Percentiles rank a stretch among this genome's conserved stretches.
phyloP scores from a whole-genome alignment of 495 filamentous ascomycete genomes.

The Neurospora sp. region DNA sequence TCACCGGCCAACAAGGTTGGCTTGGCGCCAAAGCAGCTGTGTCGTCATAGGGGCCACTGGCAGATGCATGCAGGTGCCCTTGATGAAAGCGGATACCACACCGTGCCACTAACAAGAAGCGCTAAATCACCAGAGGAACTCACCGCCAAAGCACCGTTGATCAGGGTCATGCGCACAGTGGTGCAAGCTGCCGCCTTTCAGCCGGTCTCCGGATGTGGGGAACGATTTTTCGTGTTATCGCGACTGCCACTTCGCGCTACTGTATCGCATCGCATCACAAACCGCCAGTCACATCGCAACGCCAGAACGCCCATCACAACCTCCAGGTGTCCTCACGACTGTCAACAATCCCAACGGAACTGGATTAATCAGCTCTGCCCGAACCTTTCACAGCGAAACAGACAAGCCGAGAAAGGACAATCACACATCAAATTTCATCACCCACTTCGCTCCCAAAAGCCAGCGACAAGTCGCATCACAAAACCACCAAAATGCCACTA shows the following conservation, averaged over 20 bases:
- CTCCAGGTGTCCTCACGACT: neutral
- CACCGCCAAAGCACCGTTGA: neutral
- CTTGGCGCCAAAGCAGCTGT: neutral
- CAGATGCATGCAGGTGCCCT: neutral
- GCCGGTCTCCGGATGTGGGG: neutral
- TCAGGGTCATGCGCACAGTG: neutral
- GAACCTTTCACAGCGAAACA: neutral
- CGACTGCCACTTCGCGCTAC: neutral
- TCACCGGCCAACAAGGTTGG: neutral
- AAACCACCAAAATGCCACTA: conserved; percentile 46
- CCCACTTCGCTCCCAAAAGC: neutral
- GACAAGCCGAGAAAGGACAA: neutral
- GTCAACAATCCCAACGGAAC: neutral
- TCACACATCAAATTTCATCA: neutral
- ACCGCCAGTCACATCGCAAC: neutral
- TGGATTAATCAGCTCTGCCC: neutral
- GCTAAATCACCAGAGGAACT: neutral
- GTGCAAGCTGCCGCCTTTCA: neutral
- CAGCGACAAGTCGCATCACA: neutral
- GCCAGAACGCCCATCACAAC: neutral
- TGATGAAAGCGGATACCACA: neutral
- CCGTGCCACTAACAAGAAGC: neutral
- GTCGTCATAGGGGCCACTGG: neutral
- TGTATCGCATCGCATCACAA: neutral
- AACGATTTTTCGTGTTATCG: neutral